Evolutionary conservation across 106 monocot species (phyloP), one percentile per base, ranked within the genome.

Genomic region (Dioscorea alata): DNA sequence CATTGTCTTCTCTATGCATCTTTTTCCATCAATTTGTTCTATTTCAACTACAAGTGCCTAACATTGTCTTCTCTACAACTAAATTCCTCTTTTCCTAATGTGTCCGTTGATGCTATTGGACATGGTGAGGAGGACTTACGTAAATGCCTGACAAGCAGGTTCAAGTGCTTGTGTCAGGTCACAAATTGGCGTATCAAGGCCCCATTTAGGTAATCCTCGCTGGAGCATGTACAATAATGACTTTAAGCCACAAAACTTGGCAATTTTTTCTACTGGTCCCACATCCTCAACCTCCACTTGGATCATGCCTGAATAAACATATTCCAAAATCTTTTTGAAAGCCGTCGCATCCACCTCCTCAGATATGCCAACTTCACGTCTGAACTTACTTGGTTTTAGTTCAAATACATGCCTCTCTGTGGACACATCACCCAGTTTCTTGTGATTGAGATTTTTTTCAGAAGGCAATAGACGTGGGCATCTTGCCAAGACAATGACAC

Each of bases 311-410:
- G 92, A 86, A 75, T 92, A 97, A 70, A 77, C 61, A 75, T 82
- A 89, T 66, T 87, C 92, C 82, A 97, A 66, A 54, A 97, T 63
- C 56, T 85, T 97, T 17, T 28, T 51, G 21, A 97, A 69, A 13
- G 80, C 69, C 67, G 10, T 4, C 67, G 73, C 61, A 57, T 86
- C 78, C 23, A 97, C 84, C 51, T 78, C 81, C 23, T 80, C 74
- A 25, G 96, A 97, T 57, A 97, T 78, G 48, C 74, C 81, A 66
- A 89, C 78, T 35, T 75, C 69, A 50, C 57, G 50, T 23, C 33
- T 75, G 23, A 52, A 74, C 65, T n/a, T 73, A 69, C 25, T 67
- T 8, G 5, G 16, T 34, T 66, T 51, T 13, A 70, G 64, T 2
- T 60, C 25, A 64, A 7, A 58, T 12, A 50, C 42, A 13, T 61